Conservation (phyloP, 1,284 basidiomycete genomes). For the Ceratobasidium sp. region DNA sequence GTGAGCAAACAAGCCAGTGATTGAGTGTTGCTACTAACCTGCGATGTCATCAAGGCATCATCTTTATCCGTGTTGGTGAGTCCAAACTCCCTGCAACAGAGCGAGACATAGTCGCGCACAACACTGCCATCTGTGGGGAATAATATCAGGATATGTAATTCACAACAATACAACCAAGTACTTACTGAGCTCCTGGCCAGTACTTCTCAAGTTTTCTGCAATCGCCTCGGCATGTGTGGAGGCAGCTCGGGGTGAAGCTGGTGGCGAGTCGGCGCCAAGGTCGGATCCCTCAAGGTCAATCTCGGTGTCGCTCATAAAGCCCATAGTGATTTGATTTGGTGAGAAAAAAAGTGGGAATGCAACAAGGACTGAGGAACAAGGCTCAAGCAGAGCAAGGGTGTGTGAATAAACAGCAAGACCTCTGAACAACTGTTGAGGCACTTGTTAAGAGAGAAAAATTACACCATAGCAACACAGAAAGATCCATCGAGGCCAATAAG, state of each 20-base stretch:
- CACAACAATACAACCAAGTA: background rate
- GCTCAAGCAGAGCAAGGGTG: background rate
- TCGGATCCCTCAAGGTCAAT: background rate
- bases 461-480: no score
- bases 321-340: background rate
- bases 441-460: no score
- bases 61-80: slow-evolving; percentile 14
- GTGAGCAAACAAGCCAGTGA: background rate
- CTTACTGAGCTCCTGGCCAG: background rate
- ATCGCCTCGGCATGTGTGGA: slow-evolving; percentile 8
- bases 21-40: background rate
- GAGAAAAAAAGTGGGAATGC: background rate
- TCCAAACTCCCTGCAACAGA: slow-evolving; percentile 19
- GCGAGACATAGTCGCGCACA: slow-evolving; percentile 8
- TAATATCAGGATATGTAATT: background rate
- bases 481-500: no score
- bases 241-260: background rate
- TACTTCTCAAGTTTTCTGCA: background rate
- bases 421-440: no score
- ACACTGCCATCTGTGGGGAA: background rate
- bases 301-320: background rate
- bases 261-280: background rate
- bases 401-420: background rate
- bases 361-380: background rate
- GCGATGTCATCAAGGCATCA: background rate